Percentiles rank a stretch among this genome's conserved stretches.
phyloP scores from a whole-genome alignment of 768 basidiomycete species.

The Mycena sanguinolenta region DNA sequence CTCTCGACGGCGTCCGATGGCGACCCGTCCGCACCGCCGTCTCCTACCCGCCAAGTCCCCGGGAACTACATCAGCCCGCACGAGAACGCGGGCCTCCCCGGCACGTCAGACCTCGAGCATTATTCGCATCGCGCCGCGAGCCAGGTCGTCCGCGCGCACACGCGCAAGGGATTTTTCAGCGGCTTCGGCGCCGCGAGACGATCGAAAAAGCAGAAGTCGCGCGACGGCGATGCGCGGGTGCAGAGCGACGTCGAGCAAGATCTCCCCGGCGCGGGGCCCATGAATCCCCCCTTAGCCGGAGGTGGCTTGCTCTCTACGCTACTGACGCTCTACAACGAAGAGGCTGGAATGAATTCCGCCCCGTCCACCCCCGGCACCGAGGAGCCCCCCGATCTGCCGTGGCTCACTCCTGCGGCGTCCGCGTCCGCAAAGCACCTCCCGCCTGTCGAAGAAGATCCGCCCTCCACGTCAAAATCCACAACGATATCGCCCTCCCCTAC shows the following conservation, averaged over 20 bases:
- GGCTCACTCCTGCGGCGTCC: constrained; percentile 20
- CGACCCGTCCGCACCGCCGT: constrained; percentile 38
- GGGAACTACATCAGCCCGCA: constrained; percentile 71
- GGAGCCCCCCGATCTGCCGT: constrained; percentile 27
- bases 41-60: constrained; percentile 54
- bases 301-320: constrained; percentile 76
- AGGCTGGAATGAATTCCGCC: constrained; percentile 37
- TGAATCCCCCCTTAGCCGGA: constrained; percentile 49
- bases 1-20: constrained; percentile 29
- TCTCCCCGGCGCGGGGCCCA: constrained; percentile 25
- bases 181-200: constrained; percentile 1
- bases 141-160: constrained; percentile 60
- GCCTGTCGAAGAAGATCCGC: constrained; percentile 20
- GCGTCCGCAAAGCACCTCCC: background rate
- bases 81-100: constrained; percentile 74
- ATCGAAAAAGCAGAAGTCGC: constrained; percentile 25
- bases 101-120: constrained; percentile 45
- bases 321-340: constrained; percentile 71
- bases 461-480: background rate
- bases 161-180: constrained; percentile 43
- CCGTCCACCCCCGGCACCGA: constrained; percentile 39
- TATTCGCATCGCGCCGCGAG: constrained; percentile 51
- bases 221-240: constrained; percentile 23
- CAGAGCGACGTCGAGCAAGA: constrained; percentile 41
- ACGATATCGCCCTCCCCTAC: constrained; percentile 3